Conservation (phyloP, 179 eudicot species). For the Heliamphora pulchella region DNA sequence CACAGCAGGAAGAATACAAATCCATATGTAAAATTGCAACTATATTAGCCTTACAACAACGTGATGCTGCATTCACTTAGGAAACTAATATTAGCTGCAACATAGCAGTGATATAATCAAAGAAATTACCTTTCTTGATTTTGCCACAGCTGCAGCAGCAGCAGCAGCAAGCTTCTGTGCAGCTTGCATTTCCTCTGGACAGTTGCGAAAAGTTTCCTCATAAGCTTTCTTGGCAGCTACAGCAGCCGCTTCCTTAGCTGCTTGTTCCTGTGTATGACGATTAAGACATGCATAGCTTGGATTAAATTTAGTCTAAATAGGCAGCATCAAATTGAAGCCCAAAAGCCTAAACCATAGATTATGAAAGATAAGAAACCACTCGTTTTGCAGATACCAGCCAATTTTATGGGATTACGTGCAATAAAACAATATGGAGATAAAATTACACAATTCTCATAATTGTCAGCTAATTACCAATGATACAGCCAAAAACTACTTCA, state of each 20-base stretch:
- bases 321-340: background rate
- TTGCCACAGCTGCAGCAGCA: slow-evolving; percentile 40
- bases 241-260: slow-evolving; percentile 64
- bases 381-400: background rate
- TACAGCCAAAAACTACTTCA: background rate
- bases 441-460: no score
- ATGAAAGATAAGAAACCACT: background rate
- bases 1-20: background rate
- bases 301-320: background rate
- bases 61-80: no score
- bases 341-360: background rate
- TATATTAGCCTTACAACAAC: background rate
- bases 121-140: slow-evolving; percentile 46
- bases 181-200: slow-evolving; percentile 43
- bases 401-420: background rate
- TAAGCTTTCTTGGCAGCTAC: slow-evolving; percentile 45
- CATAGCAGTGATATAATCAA: background rate
- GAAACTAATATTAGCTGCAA: background rate
- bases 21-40: background rate
- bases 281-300: background rate
- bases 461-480: no score
- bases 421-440: background rate
- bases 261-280: slow-evolving; percentile 48
- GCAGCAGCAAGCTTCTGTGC: slow-evolving; percentile 43
- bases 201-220: slow-evolving; percentile 19